Base-by-base conservation (phyloP, 176 grass and related monocot species). In the Avena atlantica region DNA sequence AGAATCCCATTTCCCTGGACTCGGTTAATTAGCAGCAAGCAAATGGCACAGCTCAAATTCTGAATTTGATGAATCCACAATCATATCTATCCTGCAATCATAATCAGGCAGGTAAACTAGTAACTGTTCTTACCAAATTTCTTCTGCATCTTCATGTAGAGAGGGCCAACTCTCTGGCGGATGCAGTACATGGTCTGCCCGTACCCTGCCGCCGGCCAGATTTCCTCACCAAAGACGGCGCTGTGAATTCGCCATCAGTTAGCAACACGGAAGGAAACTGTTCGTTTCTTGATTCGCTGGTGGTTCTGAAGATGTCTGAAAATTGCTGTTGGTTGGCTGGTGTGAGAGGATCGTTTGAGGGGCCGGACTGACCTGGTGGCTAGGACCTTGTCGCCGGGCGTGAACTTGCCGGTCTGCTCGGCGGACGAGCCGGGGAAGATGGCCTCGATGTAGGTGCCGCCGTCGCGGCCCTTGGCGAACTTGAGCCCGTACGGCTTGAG, bases 171-270 rank as follows among this genome's bases (percentile, higher is more conserved):
- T 78, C 97, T 88, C 83, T 99, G 97, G 25, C 97, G 97, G 66
- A 99, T 99, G 31, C 85, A 86, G 57, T 96, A 99, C 97, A 99
- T 99, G 55, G 97, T 99, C 87, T 95, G 91, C 17, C 97, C 97
- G 36, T 99, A 99, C 64, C 95, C 97, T 1, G 87, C 85, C 13
- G 97, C 92, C 16, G 94, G 97, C 97, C 97, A 99, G 70, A 99
- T 90, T 21, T 99, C 97, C 34, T 93, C 90, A 21, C 97, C 97
- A 27, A 99, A 99, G 2, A 99, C 92, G 47, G 94, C 85, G 71
- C 94, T 96, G 78, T n/a, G 77, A 77, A 51, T 59, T 42, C 51
- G 5, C 9, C 17, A 64, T 69, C 77, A 49, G 50, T 47, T 52
- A 58, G 61, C 61, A 59, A 29, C 27, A 59, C 7, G 23, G 27